A percentile compares a stretch with the other conserved stretches of the same genome.
Evolutionary conservation across 2,329 filamentous ascomycete species (phyloP).

Genomic region (Cryphonectria parasitica): DNA sequence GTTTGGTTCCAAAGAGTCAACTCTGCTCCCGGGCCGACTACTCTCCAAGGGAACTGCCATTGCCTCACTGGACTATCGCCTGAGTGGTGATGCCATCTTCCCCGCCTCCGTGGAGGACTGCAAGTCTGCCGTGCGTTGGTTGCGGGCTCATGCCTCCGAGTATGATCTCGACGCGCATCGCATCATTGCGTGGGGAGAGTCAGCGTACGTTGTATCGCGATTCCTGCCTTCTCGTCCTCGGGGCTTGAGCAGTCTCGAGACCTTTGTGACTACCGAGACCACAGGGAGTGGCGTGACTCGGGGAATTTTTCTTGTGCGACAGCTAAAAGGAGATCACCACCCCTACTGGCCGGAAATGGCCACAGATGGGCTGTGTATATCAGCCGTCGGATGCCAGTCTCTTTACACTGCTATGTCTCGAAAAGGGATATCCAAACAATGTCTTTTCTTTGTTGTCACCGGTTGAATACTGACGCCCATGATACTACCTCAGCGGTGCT

Average conservation of each 20-base stretch:
- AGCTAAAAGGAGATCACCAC: background rate
- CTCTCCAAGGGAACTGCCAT: constrained; percentile 23
- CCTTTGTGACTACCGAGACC: background rate
- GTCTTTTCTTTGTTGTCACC: background rate
- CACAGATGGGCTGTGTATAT: background rate
- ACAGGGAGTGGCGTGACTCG: background rate
- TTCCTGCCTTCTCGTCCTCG: background rate
- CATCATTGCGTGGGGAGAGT: constrained; percentile 27
- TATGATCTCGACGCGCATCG: constrained; percentile 21
- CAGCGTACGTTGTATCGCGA: constrained; percentile 13
- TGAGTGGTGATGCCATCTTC: constrained; percentile 28
- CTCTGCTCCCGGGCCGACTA: constrained; percentile 24
- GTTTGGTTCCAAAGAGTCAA: constrained; percentile 26
- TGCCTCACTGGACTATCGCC: constrained; percentile 28
- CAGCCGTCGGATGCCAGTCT: too few species aligned
- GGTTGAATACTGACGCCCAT: background rate
- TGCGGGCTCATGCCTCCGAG: constrained; percentile 22
- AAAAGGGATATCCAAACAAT: background rate
- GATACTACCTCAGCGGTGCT: constrained; percentile 12
- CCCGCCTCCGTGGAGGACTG: constrained; percentile 27
- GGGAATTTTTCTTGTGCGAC: background rate
- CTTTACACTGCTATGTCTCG: too few species aligned
- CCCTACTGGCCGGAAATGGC: background rate
- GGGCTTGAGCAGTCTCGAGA: background rate
- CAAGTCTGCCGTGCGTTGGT: constrained; percentile 29